Percentiles rank a stretch among this genome's conserved stretches.
phyloP scores from a whole-genome alignment of 2,329 filamentous ascomycete genomes.

The Tolypocladium pustulatum region DNA sequence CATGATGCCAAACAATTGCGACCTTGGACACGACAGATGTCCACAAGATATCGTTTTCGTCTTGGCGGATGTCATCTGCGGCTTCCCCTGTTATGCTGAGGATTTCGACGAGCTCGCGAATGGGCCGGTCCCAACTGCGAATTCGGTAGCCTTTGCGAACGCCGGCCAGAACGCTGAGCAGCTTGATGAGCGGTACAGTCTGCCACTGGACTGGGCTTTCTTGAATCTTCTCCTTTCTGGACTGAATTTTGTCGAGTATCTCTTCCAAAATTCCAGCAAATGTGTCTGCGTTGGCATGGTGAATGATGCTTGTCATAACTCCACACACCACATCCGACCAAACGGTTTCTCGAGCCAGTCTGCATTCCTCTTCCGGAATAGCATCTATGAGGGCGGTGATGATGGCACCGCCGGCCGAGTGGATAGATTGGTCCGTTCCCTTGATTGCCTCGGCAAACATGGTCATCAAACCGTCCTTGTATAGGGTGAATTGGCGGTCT shows the following conservation, averaged over 20 bases:
- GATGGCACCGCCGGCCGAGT: constrained; percentile 47
- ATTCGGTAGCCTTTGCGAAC: constrained; percentile 76
- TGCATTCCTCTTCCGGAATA: constrained; percentile 39
- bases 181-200: constrained; percentile 37
- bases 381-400: constrained; percentile 39
- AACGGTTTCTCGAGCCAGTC: constrained; percentile 31
- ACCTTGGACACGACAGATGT: constrained; percentile 43
- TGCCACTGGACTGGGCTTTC: constrained; percentile 17
- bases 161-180: constrained; percentile 61
- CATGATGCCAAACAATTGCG: constrained; percentile 61
- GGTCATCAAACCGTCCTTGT: constrained; percentile 82
- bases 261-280: constrained; percentile 59
- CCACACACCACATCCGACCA: constrained; percentile 64
- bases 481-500: constrained; percentile 53
- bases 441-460: constrained; percentile 79
- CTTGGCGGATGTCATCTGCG: constrained; percentile 21
- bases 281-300: constrained; percentile 66
- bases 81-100: constrained; percentile 36
- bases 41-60: constrained; percentile 39
- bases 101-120: constrained; percentile 44
- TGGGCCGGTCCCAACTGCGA: constrained; percentile 56
- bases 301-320: constrained; percentile 69
- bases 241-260: constrained; percentile 40
- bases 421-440: constrained; percentile 46
- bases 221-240: constrained; percentile 22